A percentile compares a stretch with the other conserved stretches of the same genome.
These are phyloP conservation scores for Corrigiola litoralis DNA, from an alignment of 179 eudicot species.

Conservation along the genomic window DNA sequence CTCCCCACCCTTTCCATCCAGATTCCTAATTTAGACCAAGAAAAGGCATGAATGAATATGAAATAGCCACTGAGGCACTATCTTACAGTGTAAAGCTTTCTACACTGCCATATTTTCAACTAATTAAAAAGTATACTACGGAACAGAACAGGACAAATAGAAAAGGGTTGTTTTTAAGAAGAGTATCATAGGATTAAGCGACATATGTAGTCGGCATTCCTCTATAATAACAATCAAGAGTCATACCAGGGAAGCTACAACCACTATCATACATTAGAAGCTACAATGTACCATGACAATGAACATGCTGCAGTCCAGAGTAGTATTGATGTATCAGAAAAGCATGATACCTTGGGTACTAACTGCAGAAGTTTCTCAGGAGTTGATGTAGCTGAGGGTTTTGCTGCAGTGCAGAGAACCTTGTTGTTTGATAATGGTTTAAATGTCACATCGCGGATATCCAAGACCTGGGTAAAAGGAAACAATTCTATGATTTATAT, in stretches of 20 bases:
- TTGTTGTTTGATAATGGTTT: conserved; percentile 50
- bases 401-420: conserved; percentile 83
- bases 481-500: not conserved
- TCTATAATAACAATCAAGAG: too few species aligned
- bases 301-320: not conserved
- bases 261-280: not conserved
- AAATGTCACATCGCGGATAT: conserved; percentile 72
- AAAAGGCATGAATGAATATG: not conserved
- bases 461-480: conserved; percentile 51
- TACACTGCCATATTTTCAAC: not conserved
- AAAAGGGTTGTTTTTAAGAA: not conserved
- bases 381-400: conserved; percentile 50
- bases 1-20: conserved; percentile 99
- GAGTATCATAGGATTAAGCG: not conserved
- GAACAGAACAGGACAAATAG: not conserved
- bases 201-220: not conserved
- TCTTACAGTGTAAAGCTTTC: not conserved
- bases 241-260: not conserved
- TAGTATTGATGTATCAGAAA: not conserved
- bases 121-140: not conserved
- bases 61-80: not conserved
- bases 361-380: conserved; percentile 77
- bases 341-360: conserved; percentile 59
- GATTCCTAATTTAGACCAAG: conserved; percentile 41
- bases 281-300: not conserved